Evolutionary conservation across 1,284 basidiomycete species (phyloP), one percentile per base, ranked within the genome.

Genomic region (Sporisorium iseilematis-ciliati): DNA sequence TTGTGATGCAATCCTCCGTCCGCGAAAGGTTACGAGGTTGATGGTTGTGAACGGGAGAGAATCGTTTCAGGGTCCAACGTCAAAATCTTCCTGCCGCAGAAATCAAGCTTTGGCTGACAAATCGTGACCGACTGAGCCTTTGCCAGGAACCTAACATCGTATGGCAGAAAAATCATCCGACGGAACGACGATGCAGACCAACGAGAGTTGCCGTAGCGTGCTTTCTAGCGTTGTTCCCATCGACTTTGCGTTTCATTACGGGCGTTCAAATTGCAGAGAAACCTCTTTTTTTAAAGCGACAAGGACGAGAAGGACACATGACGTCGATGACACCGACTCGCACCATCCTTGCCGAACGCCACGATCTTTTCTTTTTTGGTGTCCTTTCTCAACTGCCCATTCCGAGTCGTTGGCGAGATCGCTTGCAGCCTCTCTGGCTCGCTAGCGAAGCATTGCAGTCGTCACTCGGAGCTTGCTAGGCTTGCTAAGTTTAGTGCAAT

Each of bases 31-130:
- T 7, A 26, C 5, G 51, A n/a, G 12, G 52, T 43, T 25, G 25
- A 11, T 40, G 25, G 41, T 42, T 12, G 29, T 51, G 49, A 51
- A 40, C 21, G 26, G 4, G 31, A 49, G 42, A 6, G 25, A 16
- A 10, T 16, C n/a, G 45, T 41, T 38, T 26, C 45, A 69, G 67
- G 61, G 61, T 60, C 67, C 67, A 69, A 68, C 23, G 7, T 53
- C 57, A 46, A 69, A 64, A 56, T 43, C 60, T 63, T 69, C 41
- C 20, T 6, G 11, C 21, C 51, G 49, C 50, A 63, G 49, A 42
- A 20, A 20, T 20, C 23, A 41, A 21, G 10, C 10, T 4, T 21
- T 38, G 35, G 65, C 65, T 62, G 43, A 67, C 65, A 49, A 54
- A 67, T 53, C 55, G 43, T 67, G 42, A 57, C 57, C 50, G 14